Base-by-base conservation (phyloP, 1,284 basidiomycete species). In the Ceratobasidium sp. region DNA sequence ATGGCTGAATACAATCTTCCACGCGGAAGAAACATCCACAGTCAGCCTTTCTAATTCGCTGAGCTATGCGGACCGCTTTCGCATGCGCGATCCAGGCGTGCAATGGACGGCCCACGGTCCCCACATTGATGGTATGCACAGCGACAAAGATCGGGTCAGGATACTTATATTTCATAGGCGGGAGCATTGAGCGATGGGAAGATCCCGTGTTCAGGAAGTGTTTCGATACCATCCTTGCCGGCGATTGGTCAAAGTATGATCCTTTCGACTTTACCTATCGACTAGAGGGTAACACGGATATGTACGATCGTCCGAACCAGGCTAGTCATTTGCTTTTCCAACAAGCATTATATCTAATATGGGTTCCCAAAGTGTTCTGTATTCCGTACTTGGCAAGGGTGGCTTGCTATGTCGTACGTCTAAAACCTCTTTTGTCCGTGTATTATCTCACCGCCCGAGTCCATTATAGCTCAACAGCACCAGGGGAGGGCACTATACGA, bases 161-260 rank as follows among this genome's bases (percentile, higher is more conserved):
- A 53, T 22, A 51, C 29, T 76, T 45, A 44, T n/a, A 53, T 73
- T 73, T 48, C 19, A 27, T 75, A 90, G 89, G 94, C 14, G 94
- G 93, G 1, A 83, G 88, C 0, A 90, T 96, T 33, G 95, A 97
- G 82, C 86, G 93, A 29, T 96, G 94, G 94, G 93, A 96, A 81
- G 93, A 96, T 79, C 82, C 86, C 4, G 82, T 80, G 1, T 93
- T 95, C 83, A 86, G 92, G 45, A 84, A 83, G 1, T 91, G 89
- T 19, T 77, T 75, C 67, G 82, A 82, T 1, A 85, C 89, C 63
- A 93, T 96, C 73, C 83, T 96, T 19, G 80, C 82, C 17, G 92
- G 92, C 0, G 83, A 89, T 45, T 95, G 93, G 91, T 84, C 86
- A 29, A 83, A 86, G 36, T 90, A 94, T 79, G 90, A 95, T 81